phyloP scores from a whole-genome alignment of 805 yeast species.

The Ogataea chonburiensis region DNA sequence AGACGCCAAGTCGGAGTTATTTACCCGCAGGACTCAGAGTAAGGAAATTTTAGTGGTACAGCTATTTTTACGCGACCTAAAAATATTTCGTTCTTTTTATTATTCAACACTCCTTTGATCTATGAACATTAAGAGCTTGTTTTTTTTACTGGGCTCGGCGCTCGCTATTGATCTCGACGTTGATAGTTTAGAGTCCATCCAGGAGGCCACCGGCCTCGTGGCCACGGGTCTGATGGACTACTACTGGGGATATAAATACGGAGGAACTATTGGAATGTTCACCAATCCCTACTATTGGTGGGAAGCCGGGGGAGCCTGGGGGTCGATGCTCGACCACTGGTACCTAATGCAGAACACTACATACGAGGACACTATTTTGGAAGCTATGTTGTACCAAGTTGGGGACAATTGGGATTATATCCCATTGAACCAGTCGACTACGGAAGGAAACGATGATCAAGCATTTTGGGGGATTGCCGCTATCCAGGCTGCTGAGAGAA shows the following conservation, averaged over 20 bases:
- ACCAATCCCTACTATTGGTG: slow-evolving; percentile 95
- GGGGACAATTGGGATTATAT: slow-evolving; percentile 76
- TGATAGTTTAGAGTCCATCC: slow-evolving; percentile 43
- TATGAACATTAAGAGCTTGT: slow-evolving; percentile 3
- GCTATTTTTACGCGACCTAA: slow-evolving; percentile 3
- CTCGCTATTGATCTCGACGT: slow-evolving; percentile 36
- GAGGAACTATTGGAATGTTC: slow-evolving; percentile 87
- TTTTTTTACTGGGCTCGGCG: slow-evolving; percentile 9
- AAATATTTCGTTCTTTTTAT: not conserved
- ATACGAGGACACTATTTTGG: slow-evolving; percentile 54
- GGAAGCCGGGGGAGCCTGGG: slow-evolving; percentile 98
- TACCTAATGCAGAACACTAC: slow-evolving; percentile 68
- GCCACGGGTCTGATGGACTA: slow-evolving; percentile 66
- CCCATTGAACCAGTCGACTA: slow-evolving; percentile 83
- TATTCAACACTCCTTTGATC: slow-evolving; percentile 1
- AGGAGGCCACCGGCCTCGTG: slow-evolving; percentile 49
- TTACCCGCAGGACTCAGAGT: slow-evolving; percentile 39
- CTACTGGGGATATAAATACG: slow-evolving; percentile 60
- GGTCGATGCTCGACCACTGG: slow-evolving; percentile 77
- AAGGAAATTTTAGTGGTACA: not conserved
- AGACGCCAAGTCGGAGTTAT: slow-evolving; percentile 43
- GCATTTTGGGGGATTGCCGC: slow-evolving; percentile 95
- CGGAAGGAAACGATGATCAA: slow-evolving; percentile 98
- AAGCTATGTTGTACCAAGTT: slow-evolving; percentile 69
- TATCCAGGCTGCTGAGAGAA: slow-evolving; percentile 88